These are phyloP conservation scores for Sclerotinia nivalis DNA, from an alignment of 2,329 filamentous ascomycete species.

Conservation along the genomic window DNA sequence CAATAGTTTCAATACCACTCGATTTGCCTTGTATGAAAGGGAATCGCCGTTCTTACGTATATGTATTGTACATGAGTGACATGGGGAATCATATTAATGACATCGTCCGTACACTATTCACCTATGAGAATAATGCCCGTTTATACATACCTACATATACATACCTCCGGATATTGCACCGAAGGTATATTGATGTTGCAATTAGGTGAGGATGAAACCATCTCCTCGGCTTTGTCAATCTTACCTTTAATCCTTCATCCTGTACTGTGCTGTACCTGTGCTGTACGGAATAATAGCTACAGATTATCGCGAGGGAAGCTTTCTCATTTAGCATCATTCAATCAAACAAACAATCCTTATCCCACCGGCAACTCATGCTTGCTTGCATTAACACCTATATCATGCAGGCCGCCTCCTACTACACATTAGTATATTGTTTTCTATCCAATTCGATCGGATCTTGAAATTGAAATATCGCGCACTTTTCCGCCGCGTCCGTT, in stretches of 20 bases:
- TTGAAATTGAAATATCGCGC: slow-evolving; percentile 11
- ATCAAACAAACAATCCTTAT: not conserved
- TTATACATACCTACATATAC: not conserved
- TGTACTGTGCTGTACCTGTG: not conserved
- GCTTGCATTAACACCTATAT: not conserved
- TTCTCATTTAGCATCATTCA: not conserved
- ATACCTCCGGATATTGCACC: slow-evolving; percentile 17
- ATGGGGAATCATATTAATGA: slow-evolving; percentile 9
- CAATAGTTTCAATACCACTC: not conserved
- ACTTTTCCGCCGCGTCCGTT: slow-evolving; percentile 7
- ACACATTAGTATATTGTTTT: not conserved
- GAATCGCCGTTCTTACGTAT: slow-evolving; percentile 1
- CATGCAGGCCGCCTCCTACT: slow-evolving; percentile 12
- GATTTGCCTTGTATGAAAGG: not conserved
- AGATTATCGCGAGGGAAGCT: not conserved
- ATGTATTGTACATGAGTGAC: not conserved
- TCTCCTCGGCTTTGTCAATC: not conserved
- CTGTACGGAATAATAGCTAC: not conserved
- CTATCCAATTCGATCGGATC: not conserved
- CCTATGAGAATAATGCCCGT: slow-evolving; percentile 8
- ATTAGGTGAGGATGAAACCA: slow-evolving; percentile 4
- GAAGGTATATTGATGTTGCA: slow-evolving; percentile 14
- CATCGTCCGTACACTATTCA: not conserved
- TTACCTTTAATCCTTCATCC: not conserved
- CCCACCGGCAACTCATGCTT: not conserved